These are phyloP conservation scores for Juncus inflexus DNA, from an alignment of 176 grass and related monocot species.

Conservation along the genomic window DNA sequence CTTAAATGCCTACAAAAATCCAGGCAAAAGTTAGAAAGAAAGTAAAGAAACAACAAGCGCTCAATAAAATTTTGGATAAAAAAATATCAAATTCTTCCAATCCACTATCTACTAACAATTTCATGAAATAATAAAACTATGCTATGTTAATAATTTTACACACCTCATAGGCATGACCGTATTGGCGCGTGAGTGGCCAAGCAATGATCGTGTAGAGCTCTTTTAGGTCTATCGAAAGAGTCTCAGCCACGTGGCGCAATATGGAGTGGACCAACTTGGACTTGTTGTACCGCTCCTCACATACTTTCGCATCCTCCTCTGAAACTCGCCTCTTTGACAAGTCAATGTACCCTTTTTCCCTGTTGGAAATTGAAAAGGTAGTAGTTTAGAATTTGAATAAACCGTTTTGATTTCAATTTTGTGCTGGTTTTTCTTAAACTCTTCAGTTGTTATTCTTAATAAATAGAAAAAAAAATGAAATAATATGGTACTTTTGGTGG, in stretches of 20 bases:
- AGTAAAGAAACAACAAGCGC: neutral
- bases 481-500: neutral
- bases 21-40: neutral
- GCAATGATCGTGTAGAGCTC: conserved; percentile 56
- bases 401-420: neutral
- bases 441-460: neutral
- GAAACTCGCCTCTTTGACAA: conserved; percentile 75
- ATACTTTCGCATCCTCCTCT: conserved; percentile 62
- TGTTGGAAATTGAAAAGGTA: conserved; percentile 13
- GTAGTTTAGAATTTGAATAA: neutral
- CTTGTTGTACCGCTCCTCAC: conserved; percentile 86
- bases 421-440: neutral
- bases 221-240: conserved; percentile 65
- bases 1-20: conserved; percentile 40
- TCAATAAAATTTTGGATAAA: neutral
- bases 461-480: neutral
- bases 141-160: neutral
- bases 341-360: conserved; percentile 75
- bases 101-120: too few relatives aligned
- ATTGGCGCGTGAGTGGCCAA: conserved; percentile 79
- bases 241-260: conserved; percentile 89
- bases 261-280: conserved; percentile 86
- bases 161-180: conserved; percentile 65
- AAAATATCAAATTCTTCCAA: neutral
- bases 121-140: neutral